Conservation (phyloP, 257 asterid genomes). For the Capsicum baccatum region DNA sequence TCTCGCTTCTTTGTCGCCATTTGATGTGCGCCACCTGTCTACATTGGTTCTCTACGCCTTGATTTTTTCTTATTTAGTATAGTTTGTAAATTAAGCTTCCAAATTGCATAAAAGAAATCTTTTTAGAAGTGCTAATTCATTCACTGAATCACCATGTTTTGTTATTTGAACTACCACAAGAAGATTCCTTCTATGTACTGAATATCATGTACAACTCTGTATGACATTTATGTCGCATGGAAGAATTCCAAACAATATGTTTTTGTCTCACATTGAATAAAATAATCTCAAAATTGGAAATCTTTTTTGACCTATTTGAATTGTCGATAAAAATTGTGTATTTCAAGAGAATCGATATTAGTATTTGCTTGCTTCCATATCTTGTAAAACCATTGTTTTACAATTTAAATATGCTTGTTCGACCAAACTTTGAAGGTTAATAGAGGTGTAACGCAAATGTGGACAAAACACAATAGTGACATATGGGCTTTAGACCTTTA, state of each 20-base stretch:
- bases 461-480: not conserved
- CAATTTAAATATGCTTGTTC: not conserved
- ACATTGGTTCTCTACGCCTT: too few relatives aligned
- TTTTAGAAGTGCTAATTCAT: too few relatives aligned
- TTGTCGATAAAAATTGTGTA: not conserved
- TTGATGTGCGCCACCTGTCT: too few relatives aligned
- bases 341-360: not conserved
- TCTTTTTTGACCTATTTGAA: not conserved
- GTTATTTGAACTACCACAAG: too few relatives aligned
- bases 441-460: not conserved
- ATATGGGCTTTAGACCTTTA: not conserved
- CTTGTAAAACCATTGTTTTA: not conserved
- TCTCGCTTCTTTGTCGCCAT: too few relatives aligned
- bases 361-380: not conserved
- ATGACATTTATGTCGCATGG: too few relatives aligned
- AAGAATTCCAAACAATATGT: not conserved
- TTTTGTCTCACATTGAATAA: conserved; percentile 7
- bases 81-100: too few relatives aligned
- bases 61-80: too few relatives aligned
- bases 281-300: not conserved
- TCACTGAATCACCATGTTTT: too few relatives aligned
- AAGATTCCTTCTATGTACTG: too few relatives aligned
- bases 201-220: too few relatives aligned
- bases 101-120: too few relatives aligned
- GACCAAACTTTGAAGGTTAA: not conserved